Conservation (phyloP, 2,329 filamentous ascomycete species). For the Leptographium lundbergii region DNA sequence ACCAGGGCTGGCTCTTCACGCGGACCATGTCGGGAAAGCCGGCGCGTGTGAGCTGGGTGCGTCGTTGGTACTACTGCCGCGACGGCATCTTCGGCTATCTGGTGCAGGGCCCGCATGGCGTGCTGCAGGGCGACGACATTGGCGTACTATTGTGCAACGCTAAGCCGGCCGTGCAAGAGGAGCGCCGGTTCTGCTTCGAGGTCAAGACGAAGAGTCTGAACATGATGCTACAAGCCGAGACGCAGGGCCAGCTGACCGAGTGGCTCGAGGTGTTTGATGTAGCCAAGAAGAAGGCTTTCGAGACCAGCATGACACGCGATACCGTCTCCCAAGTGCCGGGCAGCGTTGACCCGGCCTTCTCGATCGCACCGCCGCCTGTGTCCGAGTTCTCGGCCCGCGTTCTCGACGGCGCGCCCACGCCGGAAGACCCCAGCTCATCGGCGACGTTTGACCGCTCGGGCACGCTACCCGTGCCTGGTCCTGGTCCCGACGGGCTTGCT, state of each 20-base stretch:
- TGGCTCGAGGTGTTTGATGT: slow-evolving; percentile 92
- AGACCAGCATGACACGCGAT: slow-evolving; percentile 49
- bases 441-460: slow-evolving; percentile 43
- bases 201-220: slow-evolving; percentile 95
- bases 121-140: slow-evolving; percentile 92
- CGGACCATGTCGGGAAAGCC: slow-evolving; percentile 76
- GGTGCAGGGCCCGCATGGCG: slow-evolving; percentile 69
- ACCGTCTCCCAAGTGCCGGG: slow-evolving; percentile 29
- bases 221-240: slow-evolving; percentile 83
- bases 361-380: slow-evolving; percentile 76
- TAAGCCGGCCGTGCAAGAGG: slow-evolving; percentile 81
- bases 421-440: slow-evolving; percentile 21
- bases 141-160: slow-evolving; percentile 89
- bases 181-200: slow-evolving; percentile 93
- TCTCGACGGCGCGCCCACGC: slow-evolving; percentile 26
- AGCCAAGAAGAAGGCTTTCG: slow-evolving; percentile 83
- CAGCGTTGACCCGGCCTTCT: slow-evolving; percentile 64
- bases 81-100: slow-evolving; percentile 95
- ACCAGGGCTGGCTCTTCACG: slow-evolving; percentile 90
- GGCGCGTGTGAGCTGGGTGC: slow-evolving; percentile 76
- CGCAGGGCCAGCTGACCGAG: slow-evolving; percentile 79
- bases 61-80: slow-evolving; percentile 91
- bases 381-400: slow-evolving; percentile 82
- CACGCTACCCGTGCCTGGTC: slow-evolving; percentile 49
- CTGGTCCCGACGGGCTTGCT: slow-evolving; percentile 53